Conservation (phyloP, 305 asterid species). For the Fraxinus velutina region DNA sequence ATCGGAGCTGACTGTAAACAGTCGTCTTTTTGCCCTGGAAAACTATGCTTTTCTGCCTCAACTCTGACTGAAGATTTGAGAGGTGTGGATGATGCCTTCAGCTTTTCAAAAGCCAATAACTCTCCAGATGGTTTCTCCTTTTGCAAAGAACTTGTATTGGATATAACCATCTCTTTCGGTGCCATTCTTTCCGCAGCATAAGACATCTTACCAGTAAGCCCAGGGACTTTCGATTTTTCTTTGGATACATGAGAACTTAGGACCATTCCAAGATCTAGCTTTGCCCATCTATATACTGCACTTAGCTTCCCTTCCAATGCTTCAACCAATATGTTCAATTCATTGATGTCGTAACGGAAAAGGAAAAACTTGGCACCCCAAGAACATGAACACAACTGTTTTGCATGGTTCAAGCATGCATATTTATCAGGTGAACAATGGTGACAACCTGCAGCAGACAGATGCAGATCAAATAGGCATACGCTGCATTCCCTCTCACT, state of each 20-base stretch:
- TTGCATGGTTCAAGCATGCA: conserved; percentile 85
- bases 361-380: conserved; percentile 80
- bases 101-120: conserved; percentile 44
- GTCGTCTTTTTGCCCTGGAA: conserved; percentile 35
- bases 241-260: conserved; percentile 64
- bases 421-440: conserved; percentile 76
- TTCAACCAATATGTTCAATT: conserved; percentile 66
- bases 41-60: conserved; percentile 29
- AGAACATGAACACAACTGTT: conserved; percentile 72
- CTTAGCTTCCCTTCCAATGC: conserved; percentile 88
- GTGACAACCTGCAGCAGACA: conserved; percentile 89
- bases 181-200: conserved; percentile 37
- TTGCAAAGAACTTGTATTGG: conserved; percentile 27
- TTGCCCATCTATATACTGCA: conserved; percentile 87
- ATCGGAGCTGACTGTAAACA: conserved; percentile 25
- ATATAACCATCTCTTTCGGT: conserved; percentile 29
- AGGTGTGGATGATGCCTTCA: conserved; percentile 29
- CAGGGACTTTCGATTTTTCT: conserved; percentile 46
- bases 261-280: conserved; percentile 74
- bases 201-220: conserved; percentile 32
- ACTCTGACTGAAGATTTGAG: conserved; percentile 26
- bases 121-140: conserved; percentile 36
- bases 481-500: conserved; percentile 86
- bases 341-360: conserved; percentile 63
- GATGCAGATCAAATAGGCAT: conserved; percentile 76